Evolutionary conservation across 2,329 filamentous ascomycete genomes (phyloP), one percentile per base, ranked within the genome.

Genomic region (Calonectria honghensis): DNA sequence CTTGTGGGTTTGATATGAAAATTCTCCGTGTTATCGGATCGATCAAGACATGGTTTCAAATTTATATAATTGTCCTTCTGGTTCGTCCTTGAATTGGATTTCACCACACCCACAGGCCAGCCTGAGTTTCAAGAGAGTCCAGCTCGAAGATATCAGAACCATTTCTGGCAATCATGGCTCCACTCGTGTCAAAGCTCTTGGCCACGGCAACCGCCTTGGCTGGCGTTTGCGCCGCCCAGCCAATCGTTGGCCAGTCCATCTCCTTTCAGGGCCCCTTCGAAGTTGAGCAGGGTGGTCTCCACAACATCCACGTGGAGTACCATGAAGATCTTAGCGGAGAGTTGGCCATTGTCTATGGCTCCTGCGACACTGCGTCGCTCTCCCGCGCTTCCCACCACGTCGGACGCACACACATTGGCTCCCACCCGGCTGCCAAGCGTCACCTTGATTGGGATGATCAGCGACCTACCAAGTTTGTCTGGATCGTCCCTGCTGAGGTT

Each of bases 321-420:
- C 70, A 75, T 24, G 59, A 74, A 29, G 57, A 73, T 48, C 16
- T 80, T 10, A 69, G 75, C 24, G 79, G 79, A 39, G 45, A 66
- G 31, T 73, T 81, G 16, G 72, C 75, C 50, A 79, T 80, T 61
- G 78, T 76, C 20, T 81, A 81, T 45, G 80, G 79, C 20, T 73
- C 78, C 1, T 81, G 80, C 68, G 68, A 69, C 31, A 63, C 73
- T 20, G 61, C 66, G 20, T 72, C 70, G 11, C 51, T 70, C 0
- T 66, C 68, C 9, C 72, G 80, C 41, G 75, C 77, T 3, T 73
- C 78, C n/a, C 79, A 81, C 61, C 72, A 72, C 29, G 68, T 81
- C 57, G 70, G 65, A 29, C 68, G 67, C 48, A 73, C 71, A 6
- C 66, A 73, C 27, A 65, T 73, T 65, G 71, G 71, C n/a, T 41